Base-by-base conservation (phyloP, 768 basidiomycete genomes). In the Lactifluus echinatus region DNA sequence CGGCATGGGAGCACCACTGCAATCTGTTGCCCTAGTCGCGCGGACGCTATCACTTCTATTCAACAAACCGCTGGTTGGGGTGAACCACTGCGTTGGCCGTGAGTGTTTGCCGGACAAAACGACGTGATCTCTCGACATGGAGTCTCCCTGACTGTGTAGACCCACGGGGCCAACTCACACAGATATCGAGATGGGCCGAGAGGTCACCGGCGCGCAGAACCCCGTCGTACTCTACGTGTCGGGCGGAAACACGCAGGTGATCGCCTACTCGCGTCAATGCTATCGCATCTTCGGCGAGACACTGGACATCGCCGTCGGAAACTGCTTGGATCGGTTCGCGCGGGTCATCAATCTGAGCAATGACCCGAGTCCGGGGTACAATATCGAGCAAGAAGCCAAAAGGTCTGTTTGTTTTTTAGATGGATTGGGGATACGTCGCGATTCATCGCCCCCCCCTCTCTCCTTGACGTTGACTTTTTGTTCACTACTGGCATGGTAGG, bases 81-180 rank as follows among this genome's bases (percentile, higher is more conserved):
- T 98, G n/a, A 99, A 99, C 69, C 96, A 99, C 70, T 99, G 96
- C 66, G 85, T 99, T 31, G 96, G 96, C 48, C 96, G 96, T 98
- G 67, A 71, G 91, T 23, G 50, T n/a, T n/a, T 15, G 55, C 17
- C 50, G 44, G 39, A 44, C 33, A 5, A 44, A 23, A 34, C n/a
- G 1, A 21, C 23, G 31, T 48, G 15, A 21, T 54, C 49, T 36
- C 45, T 19, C 8, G 36, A 37, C 47, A 5, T 23, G 8, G 23
- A 26, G 19, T 8, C 21, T 15, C 10, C 24, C 19, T 50, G 29
- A 43, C 36, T 31, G 23, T 42, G 40, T 17, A 5, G 29, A 10
- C n/a, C n/a, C n/a, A 61, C 37, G 39, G 28, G 37, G 14, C n/a
- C n/a, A n/a, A n/a, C n/a, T n/a, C n/a, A n/a, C n/a, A 26, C 67